Evolutionary conservation across 495 filamentous ascomycete genomes (phyloP).

Genomic region (Aspergillus baeticus): DNA sequence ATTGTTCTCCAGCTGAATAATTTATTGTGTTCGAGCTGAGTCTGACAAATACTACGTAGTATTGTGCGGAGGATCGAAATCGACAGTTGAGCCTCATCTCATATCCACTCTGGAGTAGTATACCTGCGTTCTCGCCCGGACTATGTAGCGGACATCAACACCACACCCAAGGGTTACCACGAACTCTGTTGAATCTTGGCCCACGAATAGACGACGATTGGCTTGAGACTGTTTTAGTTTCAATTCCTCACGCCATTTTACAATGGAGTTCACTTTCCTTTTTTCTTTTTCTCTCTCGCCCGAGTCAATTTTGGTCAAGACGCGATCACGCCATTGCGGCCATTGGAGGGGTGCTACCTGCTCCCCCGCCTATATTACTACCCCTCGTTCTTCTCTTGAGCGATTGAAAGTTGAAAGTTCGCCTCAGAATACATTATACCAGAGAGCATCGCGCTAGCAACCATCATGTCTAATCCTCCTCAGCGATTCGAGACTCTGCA

Average conservation of each 20-base stretch:
- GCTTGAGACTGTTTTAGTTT: background rate
- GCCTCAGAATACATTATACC: too few relatives aligned
- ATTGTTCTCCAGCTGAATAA: background rate
- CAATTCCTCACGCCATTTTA: background rate
- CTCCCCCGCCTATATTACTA: constrained; percentile 7
- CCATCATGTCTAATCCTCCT: constrained; percentile 33
- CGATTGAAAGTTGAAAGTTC: background rate
- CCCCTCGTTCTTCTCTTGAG: constrained; percentile 1
- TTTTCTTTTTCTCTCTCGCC: background rate
- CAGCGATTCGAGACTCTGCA: constrained; percentile 89
- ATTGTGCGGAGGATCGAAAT: too few relatives aligned
- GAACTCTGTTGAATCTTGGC: too few relatives aligned
- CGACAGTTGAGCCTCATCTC: too few relatives aligned
- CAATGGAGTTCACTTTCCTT: background rate
- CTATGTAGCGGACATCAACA: too few relatives aligned
- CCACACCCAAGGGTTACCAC: too few relatives aligned
- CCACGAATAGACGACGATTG: too few relatives aligned
- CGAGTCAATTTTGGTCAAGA: constrained; percentile 3
- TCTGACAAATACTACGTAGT: too few relatives aligned
- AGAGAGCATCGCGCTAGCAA: too few relatives aligned
- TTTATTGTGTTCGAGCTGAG: too few relatives aligned
- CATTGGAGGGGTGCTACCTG: background rate
- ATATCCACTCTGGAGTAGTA: too few relatives aligned
- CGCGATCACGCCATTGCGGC: constrained; percentile 17
- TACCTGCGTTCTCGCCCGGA: too few relatives aligned